phyloP scores from a whole-genome alignment of 2,329 filamentous ascomycete genomes.

The Chalara sp. region DNA sequence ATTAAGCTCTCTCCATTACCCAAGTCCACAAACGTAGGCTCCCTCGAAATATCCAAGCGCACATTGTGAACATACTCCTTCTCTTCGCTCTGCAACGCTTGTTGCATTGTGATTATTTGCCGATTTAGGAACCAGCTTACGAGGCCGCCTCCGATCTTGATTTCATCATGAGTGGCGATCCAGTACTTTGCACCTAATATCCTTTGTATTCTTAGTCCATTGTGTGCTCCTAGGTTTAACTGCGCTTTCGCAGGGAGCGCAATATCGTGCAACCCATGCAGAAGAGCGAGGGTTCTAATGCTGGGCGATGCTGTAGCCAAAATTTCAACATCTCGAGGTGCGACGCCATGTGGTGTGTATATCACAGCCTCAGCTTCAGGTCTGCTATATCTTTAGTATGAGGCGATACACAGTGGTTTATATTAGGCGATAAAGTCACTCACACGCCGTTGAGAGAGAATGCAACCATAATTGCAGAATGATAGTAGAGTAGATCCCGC shows the following conservation, averaged over 20 bases:
- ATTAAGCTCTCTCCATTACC: constrained; percentile 18
- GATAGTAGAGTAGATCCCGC: constrained; percentile 50
- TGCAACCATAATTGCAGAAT: constrained; percentile 52
- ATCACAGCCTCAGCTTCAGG: constrained; percentile 46
- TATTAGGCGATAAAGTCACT: not conserved
- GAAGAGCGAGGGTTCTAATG: constrained; percentile 47
- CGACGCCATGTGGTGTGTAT: constrained; percentile 59
- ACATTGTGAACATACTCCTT: constrained; percentile 11
- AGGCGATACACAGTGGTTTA: constrained; percentile 17
- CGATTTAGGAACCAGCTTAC: constrained; percentile 44
- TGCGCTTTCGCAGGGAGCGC: constrained; percentile 41
- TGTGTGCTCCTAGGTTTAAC: constrained; percentile 56
- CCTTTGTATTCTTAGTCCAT: constrained; percentile 49
- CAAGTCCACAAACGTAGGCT: constrained; percentile 17
- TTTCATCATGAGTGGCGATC: constrained; percentile 60
- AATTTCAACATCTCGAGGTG: constrained; percentile 35
- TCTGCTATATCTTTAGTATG: not conserved
- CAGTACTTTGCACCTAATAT: constrained; percentile 51
- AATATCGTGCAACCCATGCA: constrained; percentile 60
- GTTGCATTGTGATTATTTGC: constrained; percentile 36
- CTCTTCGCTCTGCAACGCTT: constrained; percentile 33
- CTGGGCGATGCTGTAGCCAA: constrained; percentile 37
- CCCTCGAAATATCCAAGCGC: constrained; percentile 7
- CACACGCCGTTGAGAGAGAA: constrained; percentile 32
- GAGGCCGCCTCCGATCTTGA: constrained; percentile 51